Conservation (phyloP, 2,329 filamentous ascomycete species). For the Fusarium sp. region DNA sequence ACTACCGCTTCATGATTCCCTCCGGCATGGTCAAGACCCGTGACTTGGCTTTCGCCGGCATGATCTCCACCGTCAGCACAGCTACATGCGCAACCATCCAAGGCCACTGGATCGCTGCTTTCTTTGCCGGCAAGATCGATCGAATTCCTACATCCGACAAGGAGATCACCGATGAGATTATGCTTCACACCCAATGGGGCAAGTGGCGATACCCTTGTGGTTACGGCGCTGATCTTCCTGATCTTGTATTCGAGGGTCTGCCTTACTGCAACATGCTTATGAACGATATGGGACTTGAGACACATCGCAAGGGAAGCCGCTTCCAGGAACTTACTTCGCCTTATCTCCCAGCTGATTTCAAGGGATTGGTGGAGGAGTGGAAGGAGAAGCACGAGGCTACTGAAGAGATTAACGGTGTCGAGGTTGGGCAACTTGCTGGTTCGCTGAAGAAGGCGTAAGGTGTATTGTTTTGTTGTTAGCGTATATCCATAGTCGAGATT, state of each 20-base stretch:
- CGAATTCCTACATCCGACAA: constrained; percentile 46
- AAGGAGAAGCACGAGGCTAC: not conserved
- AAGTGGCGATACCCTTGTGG: constrained; percentile 74
- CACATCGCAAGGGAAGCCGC: constrained; percentile 20
- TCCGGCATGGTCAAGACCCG: constrained; percentile 24
- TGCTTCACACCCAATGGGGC: constrained; percentile 72
- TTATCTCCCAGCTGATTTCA: constrained; percentile 37
- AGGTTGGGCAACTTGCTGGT: not conserved
- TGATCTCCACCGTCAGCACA: constrained; percentile 46
- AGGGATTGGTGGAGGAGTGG: constrained; percentile 43
- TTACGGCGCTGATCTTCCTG: constrained; percentile 67
- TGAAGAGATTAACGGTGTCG: not conserved
- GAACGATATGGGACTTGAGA: constrained; percentile 67
- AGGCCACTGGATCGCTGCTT: constrained; percentile 66
- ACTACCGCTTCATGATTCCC: constrained; percentile 43
- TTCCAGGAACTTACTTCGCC: constrained; percentile 27
- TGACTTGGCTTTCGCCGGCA: constrained; percentile 46
- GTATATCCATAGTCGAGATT: not conserved
- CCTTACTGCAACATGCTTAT: constrained; percentile 66
- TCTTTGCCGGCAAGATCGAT: constrained; percentile 59
- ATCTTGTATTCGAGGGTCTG: constrained; percentile 79
- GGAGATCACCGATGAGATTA: constrained; percentile 59
- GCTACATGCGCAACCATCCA: constrained; percentile 47
- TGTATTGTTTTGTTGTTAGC: not conserved
- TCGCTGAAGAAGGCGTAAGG: constrained; percentile 1